Evolutionary conservation across 2,329 filamentous ascomycete genomes (phyloP), one percentile per base, ranked within the genome.

Genomic region (Teratosphaeria zuluensis): DNA sequence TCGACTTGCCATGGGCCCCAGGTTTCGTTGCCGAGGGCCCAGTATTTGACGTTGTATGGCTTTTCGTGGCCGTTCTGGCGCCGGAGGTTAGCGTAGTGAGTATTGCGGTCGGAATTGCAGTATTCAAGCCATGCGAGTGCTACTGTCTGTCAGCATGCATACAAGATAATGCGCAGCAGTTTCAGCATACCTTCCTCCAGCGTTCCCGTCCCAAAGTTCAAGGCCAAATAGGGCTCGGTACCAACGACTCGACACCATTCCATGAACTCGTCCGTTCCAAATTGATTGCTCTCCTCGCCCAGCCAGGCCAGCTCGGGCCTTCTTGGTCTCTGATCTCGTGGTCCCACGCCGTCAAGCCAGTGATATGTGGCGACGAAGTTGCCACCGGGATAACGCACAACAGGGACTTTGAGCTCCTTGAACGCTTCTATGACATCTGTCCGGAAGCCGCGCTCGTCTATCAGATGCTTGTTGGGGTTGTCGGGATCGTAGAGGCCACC

Each of bases 191-290:
- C 78, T 77, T 81, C 79, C 59, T 80, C 77, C 16, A 81, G 68
- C 19, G 79, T 81, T 19, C 68, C 66, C 2, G 89, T 94, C 58
- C 89, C 89, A 72, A 94, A 86, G 76, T 94, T 94, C 59, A 94
- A 77, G 62, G 84, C 86, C 48, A 94, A 78, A 71, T 91, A 94
- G 4, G 89, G 89, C 76, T 92, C 87, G 0, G 88, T 87, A 28
- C 83, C 83, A 7, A 91, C 82, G 9, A 82, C 77, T 64, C 86
- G 80, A 63, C 89, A 90, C 88, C 88, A 92, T 65, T 85, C 80
- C 80, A 94, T 83, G 74, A 94, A 94, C 76, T 94, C 90, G 71
- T 94, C 88, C 0, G 89, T 94, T 59, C 89, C 89, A 68, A 94
- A 92, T 62, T 86, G 78, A 71, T 94, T 94, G 31, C 80, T 83